These are phyloP conservation scores for Backusella tarrabulga DNA, from an alignment of 192 early-diverging fungal genomes.

Conservation along the genomic window DNA sequence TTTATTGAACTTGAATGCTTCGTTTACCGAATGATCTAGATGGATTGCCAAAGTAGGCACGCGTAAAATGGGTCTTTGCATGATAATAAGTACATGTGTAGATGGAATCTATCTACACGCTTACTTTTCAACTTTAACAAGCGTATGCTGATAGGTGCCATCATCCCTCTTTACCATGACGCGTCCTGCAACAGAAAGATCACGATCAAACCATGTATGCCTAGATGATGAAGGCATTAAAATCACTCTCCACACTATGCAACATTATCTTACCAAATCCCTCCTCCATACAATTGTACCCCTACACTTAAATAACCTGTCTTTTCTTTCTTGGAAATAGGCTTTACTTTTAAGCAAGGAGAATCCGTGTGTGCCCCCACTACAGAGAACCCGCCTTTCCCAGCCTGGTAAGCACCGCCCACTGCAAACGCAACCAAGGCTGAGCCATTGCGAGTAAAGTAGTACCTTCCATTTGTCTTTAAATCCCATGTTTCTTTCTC, in stretches of 20 bases:
- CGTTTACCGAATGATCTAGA: slow-evolving; percentile 74
- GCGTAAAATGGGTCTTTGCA: slow-evolving; percentile 77
- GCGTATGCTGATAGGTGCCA: slow-evolving; percentile 65
- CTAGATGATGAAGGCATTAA: neutral
- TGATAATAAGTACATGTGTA: neutral
- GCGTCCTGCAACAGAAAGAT: slow-evolving; percentile 91
- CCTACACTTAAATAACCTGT: slow-evolving; percentile 89
- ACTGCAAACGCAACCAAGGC: slow-evolving; percentile 92
- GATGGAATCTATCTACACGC: neutral
- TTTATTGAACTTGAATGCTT: slow-evolving; percentile 92
- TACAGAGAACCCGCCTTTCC: slow-evolving; percentile 79
- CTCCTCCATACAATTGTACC: slow-evolving; percentile 91
- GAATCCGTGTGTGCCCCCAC: slow-evolving; percentile 97
- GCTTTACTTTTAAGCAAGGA: slow-evolving; percentile 96
- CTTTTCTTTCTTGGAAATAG: slow-evolving; percentile 87
- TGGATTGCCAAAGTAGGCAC: slow-evolving; percentile 98
- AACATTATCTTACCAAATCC: slow-evolving; percentile 65
- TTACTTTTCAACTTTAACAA: slow-evolving; percentile 75
- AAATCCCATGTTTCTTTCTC: slow-evolving; percentile 85
- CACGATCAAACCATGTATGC: slow-evolving; percentile 99
- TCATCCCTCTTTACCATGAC: slow-evolving; percentile 75
- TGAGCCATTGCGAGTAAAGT: slow-evolving; percentile 91
- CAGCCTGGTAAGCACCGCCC: slow-evolving; percentile 78
- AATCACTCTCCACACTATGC: neutral
- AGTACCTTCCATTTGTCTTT: slow-evolving; percentile 85